These are phyloP conservation scores for Secale cereale DNA, from an alignment of 176 grass and related monocot genomes.

Conservation along the genomic window DNA sequence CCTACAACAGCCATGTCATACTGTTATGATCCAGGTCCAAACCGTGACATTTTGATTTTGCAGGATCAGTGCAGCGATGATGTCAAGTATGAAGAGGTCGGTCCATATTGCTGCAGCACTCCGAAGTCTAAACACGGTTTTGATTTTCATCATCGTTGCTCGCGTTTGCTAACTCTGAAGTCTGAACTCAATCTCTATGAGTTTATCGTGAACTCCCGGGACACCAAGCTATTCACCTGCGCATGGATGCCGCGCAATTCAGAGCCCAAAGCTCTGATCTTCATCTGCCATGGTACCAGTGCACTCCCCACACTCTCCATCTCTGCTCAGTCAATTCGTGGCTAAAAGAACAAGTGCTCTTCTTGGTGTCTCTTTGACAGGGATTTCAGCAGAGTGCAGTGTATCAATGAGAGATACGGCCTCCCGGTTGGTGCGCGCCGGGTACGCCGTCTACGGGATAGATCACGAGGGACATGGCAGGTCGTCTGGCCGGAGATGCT, in stretches of 20 bases:
- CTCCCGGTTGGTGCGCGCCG: conserved; percentile 35
- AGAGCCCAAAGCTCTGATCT: conserved; percentile 53
- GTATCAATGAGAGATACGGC: conserved; percentile 60
- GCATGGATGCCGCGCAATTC: conserved; percentile 34
- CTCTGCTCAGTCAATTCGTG: background rate
- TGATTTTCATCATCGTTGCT: too few species aligned
- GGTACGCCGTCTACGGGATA: conserved; percentile 59
- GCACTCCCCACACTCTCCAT: background rate
- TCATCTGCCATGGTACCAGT: conserved; percentile 37
- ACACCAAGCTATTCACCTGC: conserved; percentile 52
- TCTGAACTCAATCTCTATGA: conserved; percentile 19
- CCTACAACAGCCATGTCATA: background rate
- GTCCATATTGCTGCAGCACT: background rate
- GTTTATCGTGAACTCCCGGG: conserved; percentile 48
- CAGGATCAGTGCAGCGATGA: background rate
- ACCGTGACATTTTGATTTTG: background rate
- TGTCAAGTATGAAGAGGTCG: conserved; percentile 38
- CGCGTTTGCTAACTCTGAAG: background rate
- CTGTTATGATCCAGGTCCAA: background rate
- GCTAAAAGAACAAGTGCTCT: background rate
- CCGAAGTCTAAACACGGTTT: background rate
- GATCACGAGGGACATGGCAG: conserved; percentile 78
- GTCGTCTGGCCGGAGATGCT: conserved; percentile 54
- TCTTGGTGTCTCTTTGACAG: conserved; percentile 11
- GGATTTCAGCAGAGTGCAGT: conserved; percentile 62